Evolutionary conservation across 495 filamentous ascomycete genomes (phyloP), one percentile per base, ranked within the genome.

Genomic region (Thermochaetoides thermophila): DNA sequence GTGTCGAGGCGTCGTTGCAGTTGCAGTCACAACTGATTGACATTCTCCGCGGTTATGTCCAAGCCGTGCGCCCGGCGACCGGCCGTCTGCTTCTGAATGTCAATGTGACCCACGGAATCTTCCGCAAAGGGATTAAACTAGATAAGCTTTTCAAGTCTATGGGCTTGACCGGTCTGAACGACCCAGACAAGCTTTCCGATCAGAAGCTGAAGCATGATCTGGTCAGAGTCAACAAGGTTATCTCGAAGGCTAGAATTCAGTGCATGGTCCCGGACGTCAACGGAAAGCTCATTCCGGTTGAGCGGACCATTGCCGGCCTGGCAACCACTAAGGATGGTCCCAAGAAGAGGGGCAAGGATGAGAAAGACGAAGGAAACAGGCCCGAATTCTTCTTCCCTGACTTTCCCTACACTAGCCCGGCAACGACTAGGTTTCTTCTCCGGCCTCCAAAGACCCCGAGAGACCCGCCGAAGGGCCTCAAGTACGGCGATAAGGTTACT

Each of bases 61-160:
- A 74, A 32, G 81, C 75, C 51, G 68, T 75, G 11, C 73, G 78
- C 15, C 59, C 67, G 0, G 74, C 72, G 7, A 81, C 78, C 3
- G 66, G 69, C 3, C 65, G 76, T 5, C 43, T 79, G 7, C 55
- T 81, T 1, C 50, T 80, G 3, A 81, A 83, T 33, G 64, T 71
- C 20, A 68, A 71, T 28, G 59, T 67, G 6, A 56, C 58, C 5
- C 60, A 68, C 27, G 60, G 56, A 7, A 54, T 66, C 4, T 71
- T 70, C 38, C 54, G 63, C 3, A 29, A 31, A 3, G n/a, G 32
- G 1, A 42, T 51, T 12, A 15, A 17, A 1, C 35, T 63, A 1
- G 27, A 25, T 2, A 24, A 45, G 1, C 19, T 64, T 0, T 47
- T 61, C 7, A 13, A 34, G 0, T n/a, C n/a, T n/a, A n/a, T n/a